A percentile compares a stretch with the other conserved stretches of the same genome.
Conservation (phyloP, 176 grass and related monocot genomes). For the Metroxylon sagu region DNA sequence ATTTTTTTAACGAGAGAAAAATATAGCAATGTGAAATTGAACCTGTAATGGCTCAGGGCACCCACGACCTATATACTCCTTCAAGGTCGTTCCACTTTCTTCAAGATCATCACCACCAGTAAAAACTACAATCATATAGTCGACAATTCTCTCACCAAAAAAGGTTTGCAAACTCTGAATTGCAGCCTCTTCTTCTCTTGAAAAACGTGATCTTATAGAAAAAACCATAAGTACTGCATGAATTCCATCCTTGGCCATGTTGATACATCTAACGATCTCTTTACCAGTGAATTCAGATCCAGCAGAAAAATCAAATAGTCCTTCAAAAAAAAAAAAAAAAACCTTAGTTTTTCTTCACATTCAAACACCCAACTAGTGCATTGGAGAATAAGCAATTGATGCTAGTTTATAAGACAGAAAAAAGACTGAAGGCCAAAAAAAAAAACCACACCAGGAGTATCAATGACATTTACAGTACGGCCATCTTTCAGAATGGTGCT, state of each 20-base stretch:
- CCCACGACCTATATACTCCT: conserved; percentile 27
- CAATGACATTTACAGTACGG: conserved; percentile 55
- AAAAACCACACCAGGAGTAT: conserved; percentile 33
- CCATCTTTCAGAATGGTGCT: conserved; percentile 44
- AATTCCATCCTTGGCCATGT: conserved; percentile 60
- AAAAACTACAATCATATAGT: conserved; percentile 61
- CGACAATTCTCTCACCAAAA: conserved; percentile 46
- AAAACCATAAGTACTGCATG: conserved; percentile 65
- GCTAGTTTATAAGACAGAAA: too few relatives aligned
- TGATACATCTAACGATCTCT: conserved; percentile 53
- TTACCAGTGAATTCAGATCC: conserved; percentile 22
- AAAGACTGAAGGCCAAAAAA: too few relatives aligned
- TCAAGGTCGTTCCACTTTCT: conserved; percentile 25
- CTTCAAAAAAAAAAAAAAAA: conserved; percentile 13
- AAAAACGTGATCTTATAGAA: conserved; percentile 38
- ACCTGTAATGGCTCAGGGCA: conserved; percentile 54
- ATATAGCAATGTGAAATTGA: neutral
- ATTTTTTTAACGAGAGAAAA: neutral
- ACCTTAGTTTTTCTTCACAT: too few relatives aligned
- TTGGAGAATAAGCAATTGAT: too few relatives aligned
- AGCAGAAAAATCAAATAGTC: conserved; percentile 42
- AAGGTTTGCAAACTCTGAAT: conserved; percentile 45
- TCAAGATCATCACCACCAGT: conserved; percentile 51
- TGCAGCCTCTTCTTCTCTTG: conserved; percentile 41
- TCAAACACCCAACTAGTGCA: too few relatives aligned